These are phyloP conservation scores for Aspergillus sp. DNA, from an alignment of 2,329 filamentous ascomycete species.

Conservation along the genomic window DNA sequence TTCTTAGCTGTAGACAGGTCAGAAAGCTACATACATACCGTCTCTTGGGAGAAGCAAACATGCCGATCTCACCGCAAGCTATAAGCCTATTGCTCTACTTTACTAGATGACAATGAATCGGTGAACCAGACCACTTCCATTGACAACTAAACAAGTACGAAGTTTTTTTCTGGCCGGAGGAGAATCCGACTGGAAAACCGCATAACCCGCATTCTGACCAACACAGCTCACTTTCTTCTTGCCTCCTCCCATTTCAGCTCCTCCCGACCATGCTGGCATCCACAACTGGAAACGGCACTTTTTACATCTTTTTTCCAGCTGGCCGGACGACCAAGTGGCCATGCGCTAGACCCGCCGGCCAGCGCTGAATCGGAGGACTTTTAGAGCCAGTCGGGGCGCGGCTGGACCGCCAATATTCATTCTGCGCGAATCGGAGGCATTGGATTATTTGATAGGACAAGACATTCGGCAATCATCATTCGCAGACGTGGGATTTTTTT, in stretches of 20 bases:
- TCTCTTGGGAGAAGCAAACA: no score
- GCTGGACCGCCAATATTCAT: not conserved
- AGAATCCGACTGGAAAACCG: not conserved
- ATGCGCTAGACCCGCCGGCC: slow-evolving; percentile 20
- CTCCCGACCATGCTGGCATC: not conserved
- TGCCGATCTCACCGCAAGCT: no score
- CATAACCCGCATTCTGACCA: not conserved
- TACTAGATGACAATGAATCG: not conserved
- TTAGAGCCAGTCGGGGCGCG: not conserved
- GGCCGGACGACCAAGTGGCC: slow-evolving; percentile 16
- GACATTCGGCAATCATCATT: not conserved
- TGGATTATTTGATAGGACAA: not conserved
- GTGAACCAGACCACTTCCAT: not conserved
- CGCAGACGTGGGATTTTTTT: not conserved
- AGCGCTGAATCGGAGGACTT: slow-evolving; percentile 4
- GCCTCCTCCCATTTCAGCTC: not conserved
- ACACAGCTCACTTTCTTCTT: not conserved
- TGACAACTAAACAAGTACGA: not conserved
- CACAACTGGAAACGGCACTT: not conserved
- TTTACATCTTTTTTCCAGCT: not conserved
- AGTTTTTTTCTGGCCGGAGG: not conserved
- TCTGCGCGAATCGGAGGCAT: not conserved
- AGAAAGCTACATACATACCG: not conserved
- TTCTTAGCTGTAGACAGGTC: slow-evolving; percentile 4
- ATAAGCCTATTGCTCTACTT: no score